Base-by-base conservation (phyloP, 306 rosid species). In the Alnus glutinosa region DNA sequence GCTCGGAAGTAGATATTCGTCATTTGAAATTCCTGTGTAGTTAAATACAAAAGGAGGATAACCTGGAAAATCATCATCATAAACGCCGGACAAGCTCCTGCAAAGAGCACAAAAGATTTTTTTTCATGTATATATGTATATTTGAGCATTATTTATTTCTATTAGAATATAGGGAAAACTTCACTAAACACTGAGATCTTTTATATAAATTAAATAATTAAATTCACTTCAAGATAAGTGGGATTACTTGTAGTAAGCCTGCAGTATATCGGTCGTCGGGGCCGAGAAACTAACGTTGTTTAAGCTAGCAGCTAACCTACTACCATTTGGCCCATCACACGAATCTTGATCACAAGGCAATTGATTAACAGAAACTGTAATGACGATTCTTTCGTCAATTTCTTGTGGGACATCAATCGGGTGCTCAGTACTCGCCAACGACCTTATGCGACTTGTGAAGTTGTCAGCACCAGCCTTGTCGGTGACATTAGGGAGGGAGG, bases 281-380 rank as follows among this genome's bases (percentile, higher is more conserved):
- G 39, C 46, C 61, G 2, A 32, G 51, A 86, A 86, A 36, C 89
- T 86, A 30, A 83, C 52, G 69, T 83, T 86, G 83, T 78, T 86
- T 32, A 86, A 66, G 69, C 85, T 81, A 2, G 89, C n/a, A 32
- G 82, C 4, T 1, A 78, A 1, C 64, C 57, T 75, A 8, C 9
- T 80, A 5, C 34, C 44, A 75, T 77, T 0, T 2, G 82, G 84
- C 2, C 85, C 89, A 0, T 28, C 4, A 61, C 87, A 86, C 8
- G 47, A 44, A 10, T 61, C 12, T 59, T 75, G 73, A 1, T 78
- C 8, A 34, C 89, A 83, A 9, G 78, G 48, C 4, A 70, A 39
- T 37, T 7, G 67, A 47, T 83, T 83, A 10, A 86, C 9, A 5
- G 87, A 74, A 7, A 81, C 71, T 0, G 87, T 72, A 51, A 83